Base-by-base conservation (phyloP, 179 eudicot genomes). In the Drosera spatulata region DNA sequence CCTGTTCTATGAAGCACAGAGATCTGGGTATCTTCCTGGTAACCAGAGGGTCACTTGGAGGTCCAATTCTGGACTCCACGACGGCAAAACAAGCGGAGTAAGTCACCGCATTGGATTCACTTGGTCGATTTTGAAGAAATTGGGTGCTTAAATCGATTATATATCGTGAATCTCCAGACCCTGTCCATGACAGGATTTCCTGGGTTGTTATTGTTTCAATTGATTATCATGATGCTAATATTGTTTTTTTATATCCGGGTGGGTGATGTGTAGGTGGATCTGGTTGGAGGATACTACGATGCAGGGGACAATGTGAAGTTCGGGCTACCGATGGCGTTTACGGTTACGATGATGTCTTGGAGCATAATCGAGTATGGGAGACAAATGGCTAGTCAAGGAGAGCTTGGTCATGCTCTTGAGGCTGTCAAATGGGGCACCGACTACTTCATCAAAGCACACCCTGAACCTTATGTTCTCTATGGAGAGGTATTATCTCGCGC, bases 241-340 rank as follows among this genome's bases (percentile, higher is more conserved):
- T 22, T 22, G 33, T 22, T 59, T 60, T 49, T 22, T 12, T 50
- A 5, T 47, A 5, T 50, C 57, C 15, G 58, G 43, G 12, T 15
- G 0, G 0, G 15, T n/a, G 10, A 14, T 37, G 48, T 66, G 53
- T 75, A 91, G 97, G 91, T 91, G 81, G 79, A 91, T 83, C 80
- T 91, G 65, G 94, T 85, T 1, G 97, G 97, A 83, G 97, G 97
- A 61, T 91, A 91, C 74, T 85, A 91, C 67, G 97, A 91, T 73
- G 97, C 97, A 61, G 97, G 97, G 63, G 96, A 91, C 77, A 91
- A 91, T 76, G 96, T 91, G 62, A 91, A 91, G 71, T 91, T 87
- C 71, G 95, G 95, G 41, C 56, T 90, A 8, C 97, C 95, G 39
- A 87, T 90, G 96, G 97, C 97, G 37, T 91, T 91, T 66, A 91